These are phyloP conservation scores for Rosa persica DNA, from an alignment of 306 rosid species.

Conservation along the genomic window DNA sequence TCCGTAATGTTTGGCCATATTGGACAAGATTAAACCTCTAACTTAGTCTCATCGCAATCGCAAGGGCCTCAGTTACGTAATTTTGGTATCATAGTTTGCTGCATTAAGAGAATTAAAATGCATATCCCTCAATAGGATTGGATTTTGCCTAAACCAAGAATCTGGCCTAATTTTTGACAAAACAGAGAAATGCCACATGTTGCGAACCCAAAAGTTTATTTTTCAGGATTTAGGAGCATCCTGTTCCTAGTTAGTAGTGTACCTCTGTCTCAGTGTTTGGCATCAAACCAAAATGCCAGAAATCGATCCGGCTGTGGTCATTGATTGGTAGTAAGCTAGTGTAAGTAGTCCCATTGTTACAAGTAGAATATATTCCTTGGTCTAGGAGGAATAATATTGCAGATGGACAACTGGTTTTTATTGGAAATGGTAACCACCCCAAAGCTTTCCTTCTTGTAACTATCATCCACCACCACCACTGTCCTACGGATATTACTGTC, in stretches of 20 bases:
- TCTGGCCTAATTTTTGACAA: neutral
- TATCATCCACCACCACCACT: slow-evolving; percentile 11
- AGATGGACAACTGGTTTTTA: neutral
- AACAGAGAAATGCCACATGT: too few species aligned
- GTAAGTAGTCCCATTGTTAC: neutral
- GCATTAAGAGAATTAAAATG: neutral
- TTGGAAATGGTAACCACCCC: slow-evolving; percentile 7
- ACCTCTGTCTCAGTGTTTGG: neutral
- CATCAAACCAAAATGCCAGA: neutral
- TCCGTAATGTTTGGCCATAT: too few species aligned
- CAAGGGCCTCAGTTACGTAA: too few species aligned
- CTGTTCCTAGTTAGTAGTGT: neutral
- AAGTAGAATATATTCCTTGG: slow-evolving; percentile 33
- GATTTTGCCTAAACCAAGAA: neutral
- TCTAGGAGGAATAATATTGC: neutral
- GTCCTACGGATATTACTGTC: neutral
- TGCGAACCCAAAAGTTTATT: neutral
- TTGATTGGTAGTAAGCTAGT: neutral
- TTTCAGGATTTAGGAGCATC: neutral
- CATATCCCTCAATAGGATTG: neutral
- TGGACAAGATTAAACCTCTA: too few species aligned
- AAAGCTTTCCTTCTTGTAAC: slow-evolving; percentile 13
- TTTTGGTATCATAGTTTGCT: neutral
- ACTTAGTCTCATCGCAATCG: too few species aligned
- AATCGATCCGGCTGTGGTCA: neutral